These are phyloP conservation scores for Leccinum broughii DNA, from an alignment of 768 basidiomycete genomes.

Conservation along the genomic window DNA sequence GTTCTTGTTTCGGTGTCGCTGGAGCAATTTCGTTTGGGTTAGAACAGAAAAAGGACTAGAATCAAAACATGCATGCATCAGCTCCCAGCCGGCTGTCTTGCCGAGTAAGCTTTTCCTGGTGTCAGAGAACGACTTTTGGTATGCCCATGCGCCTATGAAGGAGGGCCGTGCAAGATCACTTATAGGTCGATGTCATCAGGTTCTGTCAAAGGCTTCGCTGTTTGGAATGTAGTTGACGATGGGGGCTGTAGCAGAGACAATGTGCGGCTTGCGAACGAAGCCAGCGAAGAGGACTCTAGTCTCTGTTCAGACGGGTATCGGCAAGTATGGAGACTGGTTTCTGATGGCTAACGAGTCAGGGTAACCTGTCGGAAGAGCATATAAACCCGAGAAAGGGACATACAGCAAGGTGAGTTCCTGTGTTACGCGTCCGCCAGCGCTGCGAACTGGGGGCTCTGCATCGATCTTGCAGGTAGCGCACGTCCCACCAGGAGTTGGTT, in stretches of 20 bases:
- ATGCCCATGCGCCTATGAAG: slow-evolving; percentile 73
- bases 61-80: slow-evolving; percentile 43
- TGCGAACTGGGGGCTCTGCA: too few species aligned
- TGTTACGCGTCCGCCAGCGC: too few species aligned
- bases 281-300: slow-evolving; percentile 49
- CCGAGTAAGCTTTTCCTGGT: slow-evolving; percentile 55
- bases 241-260: slow-evolving; percentile 31
- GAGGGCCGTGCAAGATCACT: slow-evolving; percentile 58
- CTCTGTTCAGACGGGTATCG: slow-evolving; percentile 70
- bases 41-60: background rate
- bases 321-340: slow-evolving; percentile 71
- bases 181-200: slow-evolving; percentile 71
- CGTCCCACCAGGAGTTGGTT: slow-evolving; percentile 26
- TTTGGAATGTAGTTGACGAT: slow-evolving; percentile 71
- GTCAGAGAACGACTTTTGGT: slow-evolving; percentile 66
- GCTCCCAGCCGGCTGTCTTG: slow-evolving; percentile 65
- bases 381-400: too few species aligned
- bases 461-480: slow-evolving; percentile 33
- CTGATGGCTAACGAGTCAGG: slow-evolving; percentile 33
- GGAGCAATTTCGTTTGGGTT: background rate
- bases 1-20: slow-evolving; percentile 60
- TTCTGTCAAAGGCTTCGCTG: slow-evolving; percentile 71
- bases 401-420: too few species aligned
- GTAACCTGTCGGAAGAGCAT: too few species aligned
- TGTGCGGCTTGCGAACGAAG: slow-evolving; percentile 28